Conservation (phyloP, 768 basidiomycete species). For the Mrakia gelida region DNA sequence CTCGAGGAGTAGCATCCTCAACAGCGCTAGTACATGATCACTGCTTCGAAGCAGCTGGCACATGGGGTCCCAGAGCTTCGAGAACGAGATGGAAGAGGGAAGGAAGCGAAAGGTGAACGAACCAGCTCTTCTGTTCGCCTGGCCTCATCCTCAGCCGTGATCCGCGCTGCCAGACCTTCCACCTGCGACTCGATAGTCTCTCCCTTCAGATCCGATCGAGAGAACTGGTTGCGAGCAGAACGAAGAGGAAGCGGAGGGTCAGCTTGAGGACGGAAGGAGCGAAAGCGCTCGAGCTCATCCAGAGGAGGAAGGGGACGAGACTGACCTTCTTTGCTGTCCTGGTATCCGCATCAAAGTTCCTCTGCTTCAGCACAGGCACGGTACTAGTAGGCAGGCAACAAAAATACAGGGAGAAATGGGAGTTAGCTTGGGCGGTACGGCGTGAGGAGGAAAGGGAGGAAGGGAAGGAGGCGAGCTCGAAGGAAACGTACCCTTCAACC, state of each 20-base stretch:
- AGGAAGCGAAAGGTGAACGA: neutral
- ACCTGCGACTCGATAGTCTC: conserved; percentile 30
- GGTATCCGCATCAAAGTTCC: conserved; percentile 31
- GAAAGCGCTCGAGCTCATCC: neutral
- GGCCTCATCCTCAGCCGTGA: conserved; percentile 28
- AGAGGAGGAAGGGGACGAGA: neutral
- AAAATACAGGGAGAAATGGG: neutral
- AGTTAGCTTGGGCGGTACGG: no score
- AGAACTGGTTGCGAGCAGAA: conserved; percentile 13
- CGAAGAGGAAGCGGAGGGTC: neutral
- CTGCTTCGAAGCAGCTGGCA: no score
- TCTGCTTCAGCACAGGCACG: conserved; percentile 15
- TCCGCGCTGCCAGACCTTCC: conserved; percentile 28
- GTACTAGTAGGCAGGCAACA: neutral
- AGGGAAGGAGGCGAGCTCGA: neutral
- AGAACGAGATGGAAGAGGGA: neutral
- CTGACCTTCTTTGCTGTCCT: conserved; percentile 30
- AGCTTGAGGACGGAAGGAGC: neutral
- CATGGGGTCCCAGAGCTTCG: no score
- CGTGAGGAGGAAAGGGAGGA: neutral
- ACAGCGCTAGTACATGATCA: no score
- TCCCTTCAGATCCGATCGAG: conserved; percentile 8
- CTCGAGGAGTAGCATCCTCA: no score
- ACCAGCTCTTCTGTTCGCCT: conserved; percentile 30
- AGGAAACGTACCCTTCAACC: conserved; percentile 16